Conservation (phyloP, 2,329 filamentous ascomycete species). For the Penicillium sp. region DNA sequence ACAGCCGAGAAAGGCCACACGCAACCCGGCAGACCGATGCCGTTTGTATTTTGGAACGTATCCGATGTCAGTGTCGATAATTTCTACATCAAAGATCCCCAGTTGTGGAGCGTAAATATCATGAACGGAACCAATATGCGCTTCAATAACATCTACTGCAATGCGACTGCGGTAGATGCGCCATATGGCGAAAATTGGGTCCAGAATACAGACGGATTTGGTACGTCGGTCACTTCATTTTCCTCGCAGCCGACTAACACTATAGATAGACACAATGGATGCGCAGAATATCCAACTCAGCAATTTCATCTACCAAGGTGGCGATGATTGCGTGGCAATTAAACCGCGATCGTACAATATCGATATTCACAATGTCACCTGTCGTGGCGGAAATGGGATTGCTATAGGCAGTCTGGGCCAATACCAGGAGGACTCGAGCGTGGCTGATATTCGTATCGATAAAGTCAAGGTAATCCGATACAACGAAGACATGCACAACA, state of each 20-base stretch:
- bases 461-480: slow-evolving; percentile 48
- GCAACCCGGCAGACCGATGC: slow-evolving; percentile 55
- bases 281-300: slow-evolving; percentile 50
- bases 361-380: slow-evolving; percentile 54
- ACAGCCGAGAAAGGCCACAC: slow-evolving; percentile 49
- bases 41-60: slow-evolving; percentile 60
- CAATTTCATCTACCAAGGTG: slow-evolving; percentile 56
- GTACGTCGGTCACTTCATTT: slow-evolving; percentile 16
- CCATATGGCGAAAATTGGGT: slow-evolving; percentile 57
- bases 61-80: slow-evolving; percentile 55
- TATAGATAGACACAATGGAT: slow-evolving; percentile 53
- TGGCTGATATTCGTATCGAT: slow-evolving; percentile 51
- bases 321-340: slow-evolving; percentile 61
- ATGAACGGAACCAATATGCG: slow-evolving; percentile 58
- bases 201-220: slow-evolving; percentile 59
- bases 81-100: slow-evolving; percentile 54
- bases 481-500: slow-evolving; percentile 51
- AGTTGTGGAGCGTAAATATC: slow-evolving; percentile 57
- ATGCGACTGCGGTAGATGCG: slow-evolving; percentile 52
- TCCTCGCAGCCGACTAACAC: not conserved
- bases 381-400: slow-evolving; percentile 54
- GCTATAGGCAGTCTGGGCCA: slow-evolving; percentile 56
- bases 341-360: slow-evolving; percentile 65
- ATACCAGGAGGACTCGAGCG: slow-evolving; percentile 55
- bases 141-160: slow-evolving; percentile 53